phyloP scores from a whole-genome alignment of 257 asterid genomes.

The Fraxinus americana region DNA sequence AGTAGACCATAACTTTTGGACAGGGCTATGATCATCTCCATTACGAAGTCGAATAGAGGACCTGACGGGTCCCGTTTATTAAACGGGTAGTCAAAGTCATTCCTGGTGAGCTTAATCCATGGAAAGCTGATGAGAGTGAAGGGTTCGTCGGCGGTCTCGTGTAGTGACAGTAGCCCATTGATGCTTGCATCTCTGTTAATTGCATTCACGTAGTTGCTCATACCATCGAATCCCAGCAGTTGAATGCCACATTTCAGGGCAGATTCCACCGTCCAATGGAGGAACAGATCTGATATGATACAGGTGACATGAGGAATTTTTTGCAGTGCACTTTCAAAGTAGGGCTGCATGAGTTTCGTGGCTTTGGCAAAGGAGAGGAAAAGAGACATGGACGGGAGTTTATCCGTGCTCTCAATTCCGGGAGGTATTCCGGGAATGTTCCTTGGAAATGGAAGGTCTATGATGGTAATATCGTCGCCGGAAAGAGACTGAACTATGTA shows the following conservation, averaged over 20 bases:
- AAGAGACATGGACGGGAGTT: constrained; percentile 60
- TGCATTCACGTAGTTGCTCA: constrained; percentile 33
- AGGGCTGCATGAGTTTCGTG: constrained; percentile 46
- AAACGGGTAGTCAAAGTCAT: constrained; percentile 47
- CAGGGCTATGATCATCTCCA: not conserved
- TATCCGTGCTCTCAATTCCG: constrained; percentile 67
- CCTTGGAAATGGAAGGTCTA: constrained; percentile 59
- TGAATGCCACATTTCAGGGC: constrained; percentile 54
- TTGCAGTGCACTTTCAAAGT: constrained; percentile 48
- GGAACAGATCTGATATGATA: constrained; percentile 66
- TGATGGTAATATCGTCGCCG: constrained; percentile 22
- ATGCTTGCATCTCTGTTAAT: not conserved
- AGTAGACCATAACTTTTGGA: constrained; percentile 53
- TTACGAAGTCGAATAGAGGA: constrained; percentile 32
- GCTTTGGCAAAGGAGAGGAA: constrained; percentile 42
- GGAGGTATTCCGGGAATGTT: constrained; percentile 48
- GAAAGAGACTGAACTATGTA: constrained; percentile 38
- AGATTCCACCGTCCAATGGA: constrained; percentile 60
- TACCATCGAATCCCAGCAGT: constrained; percentile 46
- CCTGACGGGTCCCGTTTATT: constrained; percentile 34
- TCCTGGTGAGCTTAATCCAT: constrained; percentile 49
- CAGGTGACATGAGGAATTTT: constrained; percentile 30
- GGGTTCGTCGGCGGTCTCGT: constrained; percentile 42
- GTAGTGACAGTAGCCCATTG: constrained; percentile 23
- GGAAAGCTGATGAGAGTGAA: constrained; percentile 46